These are phyloP conservation scores for Samsoniella hepiali DNA, from an alignment of 2,329 filamentous ascomycete genomes.

Conservation along the genomic window DNA sequence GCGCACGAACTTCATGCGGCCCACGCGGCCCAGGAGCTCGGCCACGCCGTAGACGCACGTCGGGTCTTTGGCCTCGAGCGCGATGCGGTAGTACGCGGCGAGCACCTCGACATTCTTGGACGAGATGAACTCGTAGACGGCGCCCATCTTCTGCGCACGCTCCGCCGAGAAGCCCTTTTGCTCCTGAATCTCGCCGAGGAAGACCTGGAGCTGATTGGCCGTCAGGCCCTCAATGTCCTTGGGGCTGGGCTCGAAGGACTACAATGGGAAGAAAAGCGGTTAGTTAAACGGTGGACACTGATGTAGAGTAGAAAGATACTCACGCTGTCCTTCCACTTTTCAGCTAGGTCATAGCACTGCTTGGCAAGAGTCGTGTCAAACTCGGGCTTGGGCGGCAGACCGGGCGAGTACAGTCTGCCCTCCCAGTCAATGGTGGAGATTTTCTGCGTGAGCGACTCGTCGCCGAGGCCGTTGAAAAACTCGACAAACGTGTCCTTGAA, in stretches of 20 bases:
- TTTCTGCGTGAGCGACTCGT: slow-evolving; percentile 61
- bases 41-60: slow-evolving; percentile 68
- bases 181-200: slow-evolving; percentile 75
- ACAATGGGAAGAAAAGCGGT: slow-evolving; percentile 15
- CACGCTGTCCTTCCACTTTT: slow-evolving; percentile 70
- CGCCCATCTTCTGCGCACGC: slow-evolving; percentile 68
- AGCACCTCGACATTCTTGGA: slow-evolving; percentile 85
- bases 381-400: slow-evolving; percentile 82
- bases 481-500: slow-evolving; percentile 85
- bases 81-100: slow-evolving; percentile 74
- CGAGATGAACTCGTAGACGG: slow-evolving; percentile 67
- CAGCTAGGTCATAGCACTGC: slow-evolving; percentile 75
- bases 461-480: slow-evolving; percentile 70
- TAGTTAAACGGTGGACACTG: neutral
- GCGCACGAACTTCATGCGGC: slow-evolving; percentile 95
- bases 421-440: slow-evolving; percentile 83
- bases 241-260: slow-evolving; percentile 60
- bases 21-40: slow-evolving; percentile 74
- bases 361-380: slow-evolving; percentile 89
- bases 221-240: slow-evolving; percentile 72
- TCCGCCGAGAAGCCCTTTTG: slow-evolving; percentile 59
- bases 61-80: slow-evolving; percentile 69
- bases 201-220: slow-evolving; percentile 87
- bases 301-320: slow-evolving; percentile 25
- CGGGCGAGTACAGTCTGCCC: slow-evolving; percentile 80